Evolutionary conservation across 1,284 basidiomycete genomes (phyloP).

Genomic region (Cystobasidiaceae sp.): DNA sequence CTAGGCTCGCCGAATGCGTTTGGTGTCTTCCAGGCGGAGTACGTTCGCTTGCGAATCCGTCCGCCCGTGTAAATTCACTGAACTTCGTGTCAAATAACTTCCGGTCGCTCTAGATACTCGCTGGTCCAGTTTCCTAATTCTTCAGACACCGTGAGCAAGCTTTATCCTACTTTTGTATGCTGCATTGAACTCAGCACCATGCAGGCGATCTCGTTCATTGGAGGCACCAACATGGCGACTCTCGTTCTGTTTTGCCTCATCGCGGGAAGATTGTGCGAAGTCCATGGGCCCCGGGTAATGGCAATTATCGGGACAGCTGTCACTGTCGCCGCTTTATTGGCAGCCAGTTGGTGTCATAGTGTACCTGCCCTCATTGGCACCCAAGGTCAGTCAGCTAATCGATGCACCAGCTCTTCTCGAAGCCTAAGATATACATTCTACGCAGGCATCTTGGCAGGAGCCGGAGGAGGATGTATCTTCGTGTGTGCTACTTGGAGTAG

Average conservation of each 20-base stretch:
- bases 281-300: conserved; percentile 2
- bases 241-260: not conserved
- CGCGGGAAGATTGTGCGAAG: conserved; percentile 17
- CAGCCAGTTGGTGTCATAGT: conserved; percentile 14
- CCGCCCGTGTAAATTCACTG: too few species aligned
- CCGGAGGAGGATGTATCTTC: conserved; percentile 3
- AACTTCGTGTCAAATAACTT: too few species aligned
- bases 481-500: not conserved
- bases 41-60: too few species aligned
- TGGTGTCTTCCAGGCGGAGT: conserved; percentile 25
- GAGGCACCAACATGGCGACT: conserved; percentile 1
- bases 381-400: not conserved
- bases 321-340: not conserved
- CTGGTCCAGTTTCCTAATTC: conserved; percentile 23
- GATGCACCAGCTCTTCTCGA: not conserved
- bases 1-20: conserved; percentile 2
- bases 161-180: too few species aligned
- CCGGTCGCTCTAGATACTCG: conserved; percentile 24
- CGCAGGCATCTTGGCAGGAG: not conserved
- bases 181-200: not conserved
- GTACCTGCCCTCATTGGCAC: conserved; percentile 16
- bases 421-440: not conserved
- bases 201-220: conserved; percentile 27
- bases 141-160: not conserved
- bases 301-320: not conserved